These are phyloP conservation scores for Hibiscus tridactylites DNA, from an alignment of 345 rosid genomes.

Conservation along the genomic window DNA sequence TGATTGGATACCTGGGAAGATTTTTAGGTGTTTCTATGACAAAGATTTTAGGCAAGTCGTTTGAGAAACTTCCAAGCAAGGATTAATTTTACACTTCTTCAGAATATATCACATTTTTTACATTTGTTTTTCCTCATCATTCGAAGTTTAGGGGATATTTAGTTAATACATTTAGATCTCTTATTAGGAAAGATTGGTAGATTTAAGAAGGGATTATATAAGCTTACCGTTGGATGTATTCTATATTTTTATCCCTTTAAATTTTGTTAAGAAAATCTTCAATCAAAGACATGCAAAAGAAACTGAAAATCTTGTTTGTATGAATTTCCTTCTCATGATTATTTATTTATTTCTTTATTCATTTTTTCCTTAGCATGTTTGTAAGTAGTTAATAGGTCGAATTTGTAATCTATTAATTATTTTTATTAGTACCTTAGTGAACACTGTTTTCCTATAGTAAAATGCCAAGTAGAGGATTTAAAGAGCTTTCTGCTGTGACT, in stretches of 20 bases:
- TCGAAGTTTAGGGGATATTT: neutral
- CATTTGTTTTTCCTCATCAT: neutral
- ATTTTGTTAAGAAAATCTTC: neutral
- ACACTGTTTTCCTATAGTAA: neutral
- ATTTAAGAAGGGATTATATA: neutral
- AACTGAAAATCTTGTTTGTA: neutral
- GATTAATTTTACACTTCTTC: neutral
- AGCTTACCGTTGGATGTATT: neutral
- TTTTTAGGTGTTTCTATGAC: conserved; percentile 88
- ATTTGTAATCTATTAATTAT: neutral
- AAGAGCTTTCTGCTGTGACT: neutral
- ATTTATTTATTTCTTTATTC: neutral
- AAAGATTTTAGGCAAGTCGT: conserved; percentile 77
- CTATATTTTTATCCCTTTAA: neutral
- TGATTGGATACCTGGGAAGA: conserved; percentile 97
- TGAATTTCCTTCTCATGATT: neutral
- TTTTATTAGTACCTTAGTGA: neutral
- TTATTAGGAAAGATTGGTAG: neutral
- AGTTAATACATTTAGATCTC: neutral
- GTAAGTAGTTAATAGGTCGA: neutral
- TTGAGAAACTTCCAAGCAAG: neutral
- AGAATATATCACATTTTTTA: neutral
- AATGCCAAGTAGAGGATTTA: neutral
- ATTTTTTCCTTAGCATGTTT: neutral
- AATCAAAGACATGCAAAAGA: neutral